phyloP scores from a whole-genome alignment of 306 rosid genomes.

The Myrica gale region DNA sequence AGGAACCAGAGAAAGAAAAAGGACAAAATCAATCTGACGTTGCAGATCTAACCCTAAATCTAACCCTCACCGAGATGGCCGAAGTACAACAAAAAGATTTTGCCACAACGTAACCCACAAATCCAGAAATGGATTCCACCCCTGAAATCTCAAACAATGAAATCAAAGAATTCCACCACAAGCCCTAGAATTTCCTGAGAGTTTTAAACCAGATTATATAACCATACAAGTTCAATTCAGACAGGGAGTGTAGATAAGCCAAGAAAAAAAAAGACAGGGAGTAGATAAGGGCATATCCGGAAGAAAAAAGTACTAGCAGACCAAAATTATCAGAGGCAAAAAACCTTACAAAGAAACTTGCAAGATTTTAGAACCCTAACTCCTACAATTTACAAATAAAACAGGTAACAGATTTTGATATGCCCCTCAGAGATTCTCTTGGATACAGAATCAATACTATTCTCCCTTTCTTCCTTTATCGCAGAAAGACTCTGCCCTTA shows the following conservation, averaged over 20 bases:
- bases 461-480: background rate
- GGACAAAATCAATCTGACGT: constrained; percentile 15
- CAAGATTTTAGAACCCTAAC: constrained; percentile 29
- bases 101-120: constrained; percentile 29
- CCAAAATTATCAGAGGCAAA: background rate
- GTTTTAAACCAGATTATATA: background rate
- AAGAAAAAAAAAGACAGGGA: too few relatives aligned
- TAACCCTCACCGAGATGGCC: constrained; percentile 20
- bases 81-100: constrained; percentile 2
- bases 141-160: constrained; percentile 8
- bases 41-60: constrained; percentile 43
- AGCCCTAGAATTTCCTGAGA: background rate
- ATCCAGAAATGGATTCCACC: constrained; percentile 17
- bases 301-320: background rate
- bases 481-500: constrained; percentile 7
- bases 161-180: constrained; percentile 8
- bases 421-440: background rate
- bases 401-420: constrained; percentile 12
- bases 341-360: background rate
- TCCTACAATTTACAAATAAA: constrained; percentile 3
- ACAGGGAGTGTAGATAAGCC: too few relatives aligned
- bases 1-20: background rate
- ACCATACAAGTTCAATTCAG: constrained; percentile 5
- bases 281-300: constrained; percentile 46
- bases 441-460: constrained; percentile 15